Evolutionary conservation across 306 rosid species (phyloP).

Genomic region (Glycine latifolia): DNA sequence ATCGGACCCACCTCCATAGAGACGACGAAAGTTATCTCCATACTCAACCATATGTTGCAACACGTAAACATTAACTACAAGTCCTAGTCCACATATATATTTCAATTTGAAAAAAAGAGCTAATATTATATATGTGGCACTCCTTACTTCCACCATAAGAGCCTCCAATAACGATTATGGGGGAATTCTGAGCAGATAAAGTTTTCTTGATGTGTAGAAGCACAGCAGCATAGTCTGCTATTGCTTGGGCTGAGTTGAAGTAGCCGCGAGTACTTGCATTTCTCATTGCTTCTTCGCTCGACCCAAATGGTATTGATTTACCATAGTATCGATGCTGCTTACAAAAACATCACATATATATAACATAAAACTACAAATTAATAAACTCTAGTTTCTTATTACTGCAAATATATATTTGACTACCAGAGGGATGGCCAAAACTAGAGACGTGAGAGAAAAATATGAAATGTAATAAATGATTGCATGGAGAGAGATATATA

Average conservation of each 20-base stretch:
- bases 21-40: background rate
- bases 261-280: conserved; percentile 54
- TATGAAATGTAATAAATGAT: no score
- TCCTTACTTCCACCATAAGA: conserved; percentile 70
- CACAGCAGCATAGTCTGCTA: conserved; percentile 70
- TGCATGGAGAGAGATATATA: no score
- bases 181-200: conserved; percentile 52
- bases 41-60: no score
- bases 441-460: no score
- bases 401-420: no score
- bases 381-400: background rate
- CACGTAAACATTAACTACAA: no score
- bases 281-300: conserved; percentile 47
- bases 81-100: background rate
- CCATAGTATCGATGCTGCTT: conserved; percentile 51
- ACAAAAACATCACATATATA: background rate
- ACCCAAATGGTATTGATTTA: conserved; percentile 62
- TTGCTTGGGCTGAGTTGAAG: conserved; percentile 67
- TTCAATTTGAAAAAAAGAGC: background rate
- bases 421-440: no score
- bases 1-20: no score
- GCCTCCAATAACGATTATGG: conserved; percentile 63
- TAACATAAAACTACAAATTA: background rate
- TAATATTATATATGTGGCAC: background rate
- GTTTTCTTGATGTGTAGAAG: conserved; percentile 54